Percentiles rank a stretch among this genome's conserved stretches.
Evolutionary conservation across 169 alveolate species (phyloP).

Genomic region (Theileria parva): DNA sequence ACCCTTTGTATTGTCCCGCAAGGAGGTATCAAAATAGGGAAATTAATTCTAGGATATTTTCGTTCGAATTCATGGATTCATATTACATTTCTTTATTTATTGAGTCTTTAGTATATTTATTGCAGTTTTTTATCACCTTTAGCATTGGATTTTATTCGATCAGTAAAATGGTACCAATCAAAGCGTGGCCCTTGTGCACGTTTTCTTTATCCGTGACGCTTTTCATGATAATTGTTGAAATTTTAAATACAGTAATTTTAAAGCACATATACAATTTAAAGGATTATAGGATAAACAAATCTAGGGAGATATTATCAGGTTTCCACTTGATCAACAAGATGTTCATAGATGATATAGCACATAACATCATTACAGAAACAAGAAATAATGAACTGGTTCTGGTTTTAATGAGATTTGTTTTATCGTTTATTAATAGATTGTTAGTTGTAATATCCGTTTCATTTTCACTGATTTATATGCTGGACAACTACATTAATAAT

Average conservation of each 20-base stretch:
- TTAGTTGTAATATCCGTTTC: background rate
- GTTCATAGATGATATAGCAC: conserved; percentile 45
- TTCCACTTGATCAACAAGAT: conserved; percentile 10
- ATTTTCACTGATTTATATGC: background rate
- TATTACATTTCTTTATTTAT: no score
- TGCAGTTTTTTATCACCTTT: no score
- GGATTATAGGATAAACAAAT: background rate
- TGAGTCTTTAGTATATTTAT: background rate
- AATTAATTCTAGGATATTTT: no score
- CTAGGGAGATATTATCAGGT: conserved; percentile 5
- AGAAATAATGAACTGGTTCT: conserved; percentile 39
- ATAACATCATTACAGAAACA: conserved; percentile 25
- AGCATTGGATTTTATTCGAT: conserved; percentile 13
- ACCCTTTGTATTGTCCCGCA: no score
- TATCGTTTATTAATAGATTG: conserved; percentile 16
- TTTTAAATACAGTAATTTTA: no score
- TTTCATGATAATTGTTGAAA: no score
- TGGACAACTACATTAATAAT: background rate
- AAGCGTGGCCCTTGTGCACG: background rate
- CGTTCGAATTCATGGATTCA: no score
- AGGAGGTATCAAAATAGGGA: no score
- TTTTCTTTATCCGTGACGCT: background rate
- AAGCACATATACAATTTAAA: no score
- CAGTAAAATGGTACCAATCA: background rate
- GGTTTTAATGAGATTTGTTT: conserved; percentile 13